Evolutionary conservation across 768 basidiomycete genomes (phyloP).

Genomic region (Hypsizygus marmoreus): DNA sequence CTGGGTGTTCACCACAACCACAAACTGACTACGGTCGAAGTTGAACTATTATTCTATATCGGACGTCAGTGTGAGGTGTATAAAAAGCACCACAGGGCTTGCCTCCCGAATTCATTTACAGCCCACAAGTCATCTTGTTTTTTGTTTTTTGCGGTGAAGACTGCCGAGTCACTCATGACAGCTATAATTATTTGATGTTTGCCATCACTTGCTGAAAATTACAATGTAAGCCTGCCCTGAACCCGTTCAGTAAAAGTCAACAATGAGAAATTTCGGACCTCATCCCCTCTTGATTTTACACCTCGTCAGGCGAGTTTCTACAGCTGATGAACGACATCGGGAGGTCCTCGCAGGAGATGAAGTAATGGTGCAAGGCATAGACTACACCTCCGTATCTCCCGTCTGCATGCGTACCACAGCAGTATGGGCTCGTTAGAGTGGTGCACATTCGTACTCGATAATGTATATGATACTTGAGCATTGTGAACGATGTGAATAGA

Average conservation of each 20-base stretch:
- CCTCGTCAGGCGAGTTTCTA: constrained; percentile 35
- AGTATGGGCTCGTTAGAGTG: constrained; percentile 81
- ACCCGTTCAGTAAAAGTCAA: constrained; percentile 13
- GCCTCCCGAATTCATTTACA: no score
- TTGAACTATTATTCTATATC: no score
- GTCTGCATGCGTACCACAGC: constrained; percentile 50
- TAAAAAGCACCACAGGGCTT: no score
- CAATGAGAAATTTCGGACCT: background rate
- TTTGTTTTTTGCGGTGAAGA: no score
- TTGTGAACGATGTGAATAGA: background rate
- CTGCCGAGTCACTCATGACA: no score
- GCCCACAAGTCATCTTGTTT: no score
- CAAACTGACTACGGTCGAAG: no score
- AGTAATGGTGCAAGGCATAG: constrained; percentile 88
- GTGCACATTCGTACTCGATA: constrained; percentile 60
- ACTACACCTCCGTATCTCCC: constrained; percentile 89
- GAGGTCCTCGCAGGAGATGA: constrained; percentile 89
- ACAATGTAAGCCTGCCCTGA: constrained; percentile 23
- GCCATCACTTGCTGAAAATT: background rate
- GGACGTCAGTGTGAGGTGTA: no score
- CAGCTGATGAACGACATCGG: constrained; percentile 42
- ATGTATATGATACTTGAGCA: constrained; percentile 2
- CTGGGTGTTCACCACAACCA: no score
- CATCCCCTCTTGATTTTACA: constrained; percentile 48
- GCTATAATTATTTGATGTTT: background rate